These are phyloP conservation scores for Neckera pumila DNA, from an alignment of 225 moss, liverwort and hornwort species.

Conservation along the genomic window DNA sequence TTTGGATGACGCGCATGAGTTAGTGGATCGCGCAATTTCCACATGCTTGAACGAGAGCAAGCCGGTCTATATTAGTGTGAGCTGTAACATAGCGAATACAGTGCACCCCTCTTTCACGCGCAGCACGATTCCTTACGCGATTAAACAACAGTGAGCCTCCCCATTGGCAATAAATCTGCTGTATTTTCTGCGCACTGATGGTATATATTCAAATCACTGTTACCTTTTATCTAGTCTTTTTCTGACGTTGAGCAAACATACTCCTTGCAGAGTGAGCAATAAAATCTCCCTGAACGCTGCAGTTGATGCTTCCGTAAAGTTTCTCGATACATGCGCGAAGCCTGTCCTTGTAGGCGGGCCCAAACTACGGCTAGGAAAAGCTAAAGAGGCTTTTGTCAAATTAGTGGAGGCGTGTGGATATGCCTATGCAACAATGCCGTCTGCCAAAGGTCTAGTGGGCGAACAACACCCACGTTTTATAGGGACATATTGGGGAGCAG, in stretches of 20 bases:
- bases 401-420: constrained; percentile 42
- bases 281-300: constrained; percentile 32
- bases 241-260: background rate
- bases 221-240: background rate
- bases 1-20: constrained; percentile 64
- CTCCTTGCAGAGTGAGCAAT: constrained; percentile 30
- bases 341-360: constrained; percentile 50
- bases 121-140: constrained; percentile 58
- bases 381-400: constrained; percentile 18
- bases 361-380: constrained; percentile 38
- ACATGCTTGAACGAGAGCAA: constrained; percentile 77
- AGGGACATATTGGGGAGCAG: constrained; percentile 57
- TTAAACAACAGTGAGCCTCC: constrained; percentile 16
- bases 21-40: constrained; percentile 68
- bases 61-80: constrained; percentile 88
- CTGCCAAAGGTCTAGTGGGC: constrained; percentile 37
- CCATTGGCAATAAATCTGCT: background rate
- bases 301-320: constrained; percentile 19
- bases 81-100: constrained; percentile 77
- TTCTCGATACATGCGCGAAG: constrained; percentile 29
- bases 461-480: constrained; percentile 39
- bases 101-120: constrained; percentile 65
- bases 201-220: background rate
- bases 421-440: constrained; percentile 54
- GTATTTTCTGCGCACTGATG: background rate